Evolutionary conservation across 345 rosid genomes (phyloP), one percentile per base, ranked within the genome.

Genomic region (Mercurialis annua): DNA sequence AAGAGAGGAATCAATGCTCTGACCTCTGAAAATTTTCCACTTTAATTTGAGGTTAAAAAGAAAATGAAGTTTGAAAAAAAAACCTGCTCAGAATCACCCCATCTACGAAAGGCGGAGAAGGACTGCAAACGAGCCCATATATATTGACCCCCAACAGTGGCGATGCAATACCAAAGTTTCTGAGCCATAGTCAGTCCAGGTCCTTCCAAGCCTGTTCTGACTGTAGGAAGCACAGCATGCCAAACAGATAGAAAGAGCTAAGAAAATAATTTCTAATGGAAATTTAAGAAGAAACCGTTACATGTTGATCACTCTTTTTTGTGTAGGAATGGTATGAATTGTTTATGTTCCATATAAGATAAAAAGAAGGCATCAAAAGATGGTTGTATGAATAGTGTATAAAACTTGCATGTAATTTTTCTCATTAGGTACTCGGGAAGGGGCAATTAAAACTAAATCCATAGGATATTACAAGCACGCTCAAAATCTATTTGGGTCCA

Each of bases 1-100:
- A 59, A 24, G 63, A 67, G 31, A 42, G 30, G 24, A 79, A 44
- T 36, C 52, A 67, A 33, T 30, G 51, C 2, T 26, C 29, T 42
- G 24, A 42, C n/a, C n/a, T n/a, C n/a, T n/a, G n/a, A n/a, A n/a
- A n/a, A n/a, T n/a, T n/a, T n/a, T n/a, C n/a, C n/a, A n/a, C n/a
- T n/a, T n/a, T n/a, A n/a, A n/a, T 4, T 40, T 40, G 48, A 47
- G 44, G 2, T 47, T 26, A 36, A 56, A 17, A 34, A 38, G 64
- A 54, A 33, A 52, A 16, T 23, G 30, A 33, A 16, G 33, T n/a
- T 10, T 2, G 11, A 27, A 23, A 40, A 51, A 36, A 17, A 0
- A 43, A 89, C 92, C 97, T 86, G 96, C 71, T 89, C 93, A 74
- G 99, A 86, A 75, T 92, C 87, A 67, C 97, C 99, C 99, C 98